Evolutionary conservation across 176 grass and related monocot genomes (phyloP), one percentile per base, ranked within the genome.

Genomic region (Musa troglodytarum): DNA sequence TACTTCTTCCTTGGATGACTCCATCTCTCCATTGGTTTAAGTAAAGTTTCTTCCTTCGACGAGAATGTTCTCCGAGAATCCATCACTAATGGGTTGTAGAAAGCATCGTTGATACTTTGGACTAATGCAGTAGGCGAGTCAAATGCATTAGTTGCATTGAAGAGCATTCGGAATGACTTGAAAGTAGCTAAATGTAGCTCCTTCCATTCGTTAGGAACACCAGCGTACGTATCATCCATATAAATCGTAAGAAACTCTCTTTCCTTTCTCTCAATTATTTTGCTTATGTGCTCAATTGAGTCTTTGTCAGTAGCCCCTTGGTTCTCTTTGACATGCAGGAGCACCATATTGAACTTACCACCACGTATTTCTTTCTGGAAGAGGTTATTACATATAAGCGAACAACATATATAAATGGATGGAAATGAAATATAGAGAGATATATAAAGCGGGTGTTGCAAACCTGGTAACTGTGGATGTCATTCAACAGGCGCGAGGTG

Each of bases 311-410:
- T 3, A 19, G 7, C 16, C 5, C 17, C 68, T 10, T 9, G 9
- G 9, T 52, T 70, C 29, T 70, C 68, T n/a, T 70, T 70, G 11
- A 20, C 11, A 49, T n/a, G 52, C 43, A 70, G 68, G 10, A 49
- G 17, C 16, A 70, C 68, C 49, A 51, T 20, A 9, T 70, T 70
- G 17, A 70, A 70, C 49, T 70, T 70, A 11, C 68, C 68, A 50
- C 15, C 8, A 10, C 20, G 13, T 20, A 70, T 11, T 70, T 70
- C 68, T 51, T 50, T 70, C 68, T 70, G 68, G n/a, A 11, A 34
- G 29, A 34, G 29, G 5, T 34, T 34, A 34, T 34, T 34, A 5
- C 29, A 11, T 10, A 49, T 50, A 3, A 49, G 11, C 17, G 17
- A 68, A 11, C 2, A 15, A 5, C 1, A 29, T 5, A 28, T 1